phyloP scores from a whole-genome alignment of 805 yeast genomes.

The Nakazawaea siamensis region DNA sequence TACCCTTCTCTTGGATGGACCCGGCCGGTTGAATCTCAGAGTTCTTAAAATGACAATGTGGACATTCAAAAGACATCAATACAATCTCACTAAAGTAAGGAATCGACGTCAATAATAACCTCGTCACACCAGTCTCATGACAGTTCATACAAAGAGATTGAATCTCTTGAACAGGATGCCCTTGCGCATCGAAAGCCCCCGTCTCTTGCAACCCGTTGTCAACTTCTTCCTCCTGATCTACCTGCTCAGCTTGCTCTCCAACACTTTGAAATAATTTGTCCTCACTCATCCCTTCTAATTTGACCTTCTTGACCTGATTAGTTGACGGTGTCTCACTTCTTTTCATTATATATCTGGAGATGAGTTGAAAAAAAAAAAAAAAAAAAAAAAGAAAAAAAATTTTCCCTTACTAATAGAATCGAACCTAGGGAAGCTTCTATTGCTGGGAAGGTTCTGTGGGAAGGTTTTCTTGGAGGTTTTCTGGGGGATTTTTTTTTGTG shows the following conservation, averaged over 20 bases:
- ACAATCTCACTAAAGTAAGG: constrained; percentile 90
- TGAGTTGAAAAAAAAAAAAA: constrained; percentile 3
- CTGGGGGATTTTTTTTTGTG: no score
- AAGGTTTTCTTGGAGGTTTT: no score
- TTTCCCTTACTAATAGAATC: not conserved
- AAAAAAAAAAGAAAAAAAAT: not conserved
- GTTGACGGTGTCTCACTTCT: constrained; percentile 1
- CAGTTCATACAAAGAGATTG: constrained; percentile 97
- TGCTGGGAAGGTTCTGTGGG: no score
- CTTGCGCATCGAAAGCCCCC: constrained; percentile 77
- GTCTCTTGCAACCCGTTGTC: constrained; percentile 44
- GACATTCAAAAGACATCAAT: constrained; percentile 91
- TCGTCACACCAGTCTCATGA: constrained; percentile 74
- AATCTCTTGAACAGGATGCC: constrained; percentile 92
- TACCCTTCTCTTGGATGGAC: constrained; percentile 82
- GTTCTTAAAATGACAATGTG: constrained; percentile 88
- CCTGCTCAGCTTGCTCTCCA: constrained; percentile 49
- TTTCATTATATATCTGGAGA: constrained; percentile 3
- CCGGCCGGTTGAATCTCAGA: constrained; percentile 96
- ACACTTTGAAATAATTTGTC: constrained; percentile 41
- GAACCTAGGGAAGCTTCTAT: no score
- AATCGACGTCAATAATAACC: constrained; percentile 77
- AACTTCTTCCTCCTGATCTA: constrained; percentile 22
- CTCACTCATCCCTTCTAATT: constrained; percentile 14
- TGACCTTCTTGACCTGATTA: constrained; percentile 23